Evolutionary conservation across 176 grass and related monocot genomes (phyloP).

Genomic region (Triticum monococcum): DNA sequence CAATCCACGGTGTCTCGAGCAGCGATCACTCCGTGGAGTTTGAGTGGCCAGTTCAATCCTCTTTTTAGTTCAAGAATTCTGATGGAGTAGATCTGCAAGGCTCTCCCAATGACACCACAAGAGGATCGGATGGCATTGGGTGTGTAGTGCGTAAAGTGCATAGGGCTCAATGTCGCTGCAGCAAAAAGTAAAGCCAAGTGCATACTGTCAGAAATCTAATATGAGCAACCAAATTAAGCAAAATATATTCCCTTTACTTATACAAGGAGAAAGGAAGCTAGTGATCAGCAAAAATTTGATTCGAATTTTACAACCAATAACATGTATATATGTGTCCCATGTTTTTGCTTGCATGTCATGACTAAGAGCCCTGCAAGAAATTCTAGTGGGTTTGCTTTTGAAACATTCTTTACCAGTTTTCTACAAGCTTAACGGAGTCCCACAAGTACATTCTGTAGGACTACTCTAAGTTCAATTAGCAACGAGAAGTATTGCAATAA

Average conservation of each 20-base stretch:
- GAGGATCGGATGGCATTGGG: neutral
- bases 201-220: neutral
- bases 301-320: neutral
- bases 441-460: neutral
- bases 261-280: neutral
- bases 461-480: neutral
- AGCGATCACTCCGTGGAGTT: neutral
- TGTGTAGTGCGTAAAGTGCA: neutral
- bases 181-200: neutral
- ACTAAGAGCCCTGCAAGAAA: neutral
- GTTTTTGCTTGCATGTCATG: neutral
- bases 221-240: neutral
- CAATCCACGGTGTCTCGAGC: neutral
- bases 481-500: neutral
- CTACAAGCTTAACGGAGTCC: neutral
- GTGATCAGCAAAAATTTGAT: neutral
- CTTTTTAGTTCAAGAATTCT: neutral
- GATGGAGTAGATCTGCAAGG: neutral
- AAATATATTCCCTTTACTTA: neutral
- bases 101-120: neutral
- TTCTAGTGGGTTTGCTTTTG: neutral
- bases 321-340: neutral
- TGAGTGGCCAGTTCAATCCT: conserved; percentile 3
- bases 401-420: neutral
- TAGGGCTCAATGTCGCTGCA: conserved; percentile 5